Evolutionary conservation across 2,329 filamentous ascomycete genomes (phyloP), one percentile per base, ranked within the genome.

Genomic region (Clonostachys rhizophaga): DNA sequence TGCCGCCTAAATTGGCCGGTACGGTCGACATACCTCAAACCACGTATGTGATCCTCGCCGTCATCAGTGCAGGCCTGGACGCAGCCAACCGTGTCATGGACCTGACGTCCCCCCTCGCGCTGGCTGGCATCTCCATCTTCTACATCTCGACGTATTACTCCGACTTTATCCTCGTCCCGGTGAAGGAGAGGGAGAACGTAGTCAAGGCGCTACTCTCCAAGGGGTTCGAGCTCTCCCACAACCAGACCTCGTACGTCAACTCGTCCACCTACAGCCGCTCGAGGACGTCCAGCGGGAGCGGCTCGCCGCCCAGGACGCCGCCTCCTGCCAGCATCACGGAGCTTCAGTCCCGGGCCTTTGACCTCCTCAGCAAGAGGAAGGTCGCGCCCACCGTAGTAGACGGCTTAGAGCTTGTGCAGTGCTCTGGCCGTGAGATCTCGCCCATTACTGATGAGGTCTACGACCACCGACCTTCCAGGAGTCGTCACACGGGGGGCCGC

Each of bases 131-230:
- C 45, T 89, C 92, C 46, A 95, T 99, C 61, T 96, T 97, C 74
- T 97, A 97, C 77, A 95, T 96, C 64, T 96, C 92, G 5, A 96
- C 91, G 34, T 99, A 97, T 68, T 97, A 95, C 68, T 94, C 89
- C 34, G 92, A 99, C 70, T 97, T 96, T 67, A 95, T 99, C 57
- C 78, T 97, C 35, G 90, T 96, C 1, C 91, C 94, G 1, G 77
- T 77, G 46, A 87, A 84, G 60, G 83, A 87, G 58, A 83, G 86
- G 44, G 71, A 79, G 24, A 85, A 84, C 37, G 91, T 97, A 43
- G 82, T 90, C 34, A 76, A 83, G 49, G 87, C 90, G 0, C 75
- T 97, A 6, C 76, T 92, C 50, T 80, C 84, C 16, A 82, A 87
- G 42, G 91, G 91, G 2, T 96, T 96, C 60, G 84, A 87, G 56